Conservation (phyloP, 1,139 yeast genomes). For the Spathaspora sp. region DNA sequence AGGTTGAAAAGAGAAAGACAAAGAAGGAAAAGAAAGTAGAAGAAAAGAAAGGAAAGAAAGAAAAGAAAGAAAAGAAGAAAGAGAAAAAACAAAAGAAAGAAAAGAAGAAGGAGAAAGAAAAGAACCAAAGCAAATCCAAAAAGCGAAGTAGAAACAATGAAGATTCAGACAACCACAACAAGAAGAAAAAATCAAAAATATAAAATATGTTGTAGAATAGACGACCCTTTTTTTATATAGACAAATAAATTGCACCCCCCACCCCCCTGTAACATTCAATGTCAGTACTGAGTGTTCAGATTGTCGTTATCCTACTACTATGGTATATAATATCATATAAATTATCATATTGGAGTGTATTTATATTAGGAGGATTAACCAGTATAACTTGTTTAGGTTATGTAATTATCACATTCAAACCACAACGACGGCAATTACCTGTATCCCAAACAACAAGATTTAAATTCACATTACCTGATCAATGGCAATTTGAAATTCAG, state of each 20-base stretch:
- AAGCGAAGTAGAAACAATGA: conserved; percentile 12
- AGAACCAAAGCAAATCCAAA: conserved; percentile 14
- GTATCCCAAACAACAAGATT: conserved; percentile 14
- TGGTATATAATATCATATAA: conserved; percentile 1
- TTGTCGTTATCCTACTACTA: not conserved
- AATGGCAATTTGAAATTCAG: conserved; percentile 27
- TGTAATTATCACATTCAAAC: conserved; percentile 2
- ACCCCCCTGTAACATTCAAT: not conserved
- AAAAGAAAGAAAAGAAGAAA: conserved; percentile 16
- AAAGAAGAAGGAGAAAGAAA: conserved; percentile 15
- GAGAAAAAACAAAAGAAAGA: conserved; percentile 14
- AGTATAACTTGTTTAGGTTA: not conserved
- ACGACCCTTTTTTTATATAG: not conserved
- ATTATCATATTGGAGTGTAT: conserved; percentile 1
- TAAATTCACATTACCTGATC: conserved; percentile 23
- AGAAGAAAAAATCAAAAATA: conserved; percentile 1
- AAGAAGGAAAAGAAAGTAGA: conserved; percentile 17
- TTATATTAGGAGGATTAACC: not conserved
- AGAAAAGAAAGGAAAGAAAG: conserved; percentile 18
- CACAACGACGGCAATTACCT: conserved; percentile 13
- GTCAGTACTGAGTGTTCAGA: not conserved
- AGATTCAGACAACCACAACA: conserved; percentile 1
- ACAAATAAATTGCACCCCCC: not conserved
- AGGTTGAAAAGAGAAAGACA: no score
- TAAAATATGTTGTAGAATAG: not conserved